These are phyloP conservation scores for Coemansia sp. DNA, from an alignment of 192 early-diverging fungal species.

Conservation along the genomic window DNA sequence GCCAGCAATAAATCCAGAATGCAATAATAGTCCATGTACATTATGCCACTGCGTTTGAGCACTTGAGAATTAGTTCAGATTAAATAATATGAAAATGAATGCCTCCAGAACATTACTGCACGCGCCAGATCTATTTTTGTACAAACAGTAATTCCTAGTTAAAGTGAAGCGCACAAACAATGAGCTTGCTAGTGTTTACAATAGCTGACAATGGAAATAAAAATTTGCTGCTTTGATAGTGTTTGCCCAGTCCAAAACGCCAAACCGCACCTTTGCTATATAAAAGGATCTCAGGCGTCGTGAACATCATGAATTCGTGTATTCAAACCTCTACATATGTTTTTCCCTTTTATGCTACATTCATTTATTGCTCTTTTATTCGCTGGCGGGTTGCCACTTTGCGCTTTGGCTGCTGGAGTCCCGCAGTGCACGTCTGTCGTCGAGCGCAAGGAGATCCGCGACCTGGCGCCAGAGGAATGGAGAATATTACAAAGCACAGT, in stretches of 20 bases:
- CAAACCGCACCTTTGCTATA: no score
- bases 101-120: background rate
- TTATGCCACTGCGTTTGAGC: no score
- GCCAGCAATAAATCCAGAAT: no score
- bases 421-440: conserved; percentile 21
- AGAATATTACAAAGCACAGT: conserved; percentile 16
- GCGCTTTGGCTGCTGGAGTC: background rate
- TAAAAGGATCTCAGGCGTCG: no score
- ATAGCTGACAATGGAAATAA: background rate
- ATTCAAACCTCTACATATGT: background rate
- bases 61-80: no score
- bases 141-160: background rate
- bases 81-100: no score
- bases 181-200: background rate
- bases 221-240: background rate
- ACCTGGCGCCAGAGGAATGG: conserved; percentile 38
- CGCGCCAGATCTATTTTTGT: background rate
- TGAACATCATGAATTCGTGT: no score
- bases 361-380: background rate
- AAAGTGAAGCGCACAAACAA: background rate
- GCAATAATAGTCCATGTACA: no score
- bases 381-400: background rate
- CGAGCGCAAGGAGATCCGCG: conserved; percentile 53
- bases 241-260: background rate
- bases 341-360: background rate